These are phyloP conservation scores for Talaromyces rugulosus DNA, from an alignment of 2,329 filamentous ascomycete genomes.

Conservation along the genomic window DNA sequence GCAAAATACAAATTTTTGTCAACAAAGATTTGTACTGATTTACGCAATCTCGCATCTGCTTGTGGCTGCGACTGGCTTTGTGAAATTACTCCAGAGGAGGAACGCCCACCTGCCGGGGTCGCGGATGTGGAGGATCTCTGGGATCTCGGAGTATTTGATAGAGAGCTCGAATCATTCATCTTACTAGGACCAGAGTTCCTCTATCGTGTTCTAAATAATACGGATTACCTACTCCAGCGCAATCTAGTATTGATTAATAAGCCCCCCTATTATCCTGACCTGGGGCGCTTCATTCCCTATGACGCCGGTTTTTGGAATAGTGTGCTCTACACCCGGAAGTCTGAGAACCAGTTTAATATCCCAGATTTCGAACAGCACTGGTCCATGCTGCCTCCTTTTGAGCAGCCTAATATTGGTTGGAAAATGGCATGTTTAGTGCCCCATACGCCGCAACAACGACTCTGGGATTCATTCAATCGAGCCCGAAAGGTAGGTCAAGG, in stretches of 20 bases:
- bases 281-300: too few relatives aligned
- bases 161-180: not conserved
- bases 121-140: not conserved
- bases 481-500: too few relatives aligned
- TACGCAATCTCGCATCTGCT: not conserved
- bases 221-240: not conserved
- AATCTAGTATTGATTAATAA: not conserved
- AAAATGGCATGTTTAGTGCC: not conserved
- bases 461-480: not conserved
- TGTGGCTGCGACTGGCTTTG: not conserved
- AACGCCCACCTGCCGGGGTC: not conserved
- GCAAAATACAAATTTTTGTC: not conserved
- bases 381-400: not conserved
- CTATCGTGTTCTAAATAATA: not conserved
- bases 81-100: not conserved
- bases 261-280: too few relatives aligned
- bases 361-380: not conserved
- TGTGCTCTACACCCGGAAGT: too few relatives aligned
- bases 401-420: not conserved
- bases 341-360: not conserved
- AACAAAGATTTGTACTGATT: not conserved
- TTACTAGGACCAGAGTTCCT: not conserved
- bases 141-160: not conserved
- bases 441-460: not conserved
- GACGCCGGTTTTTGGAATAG: too few relatives aligned